These are phyloP conservation scores for Fusarium tupiense DNA, from an alignment of 2,329 filamentous ascomycete species.

Conservation along the genomic window DNA sequence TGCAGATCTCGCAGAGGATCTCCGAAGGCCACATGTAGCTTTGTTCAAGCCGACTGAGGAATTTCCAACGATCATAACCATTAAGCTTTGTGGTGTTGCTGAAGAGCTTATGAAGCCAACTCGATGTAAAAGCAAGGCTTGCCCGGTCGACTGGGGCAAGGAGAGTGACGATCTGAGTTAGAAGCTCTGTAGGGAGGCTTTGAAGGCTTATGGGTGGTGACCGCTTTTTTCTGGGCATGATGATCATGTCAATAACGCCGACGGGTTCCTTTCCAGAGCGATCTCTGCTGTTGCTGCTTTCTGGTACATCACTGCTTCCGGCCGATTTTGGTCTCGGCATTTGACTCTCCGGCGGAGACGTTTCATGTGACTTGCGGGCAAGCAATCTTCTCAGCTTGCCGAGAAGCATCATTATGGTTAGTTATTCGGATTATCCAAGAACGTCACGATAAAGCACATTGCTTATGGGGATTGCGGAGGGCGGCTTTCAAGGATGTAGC, in stretches of 20 bases:
- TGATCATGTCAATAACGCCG: background rate
- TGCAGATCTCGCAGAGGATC: background rate
- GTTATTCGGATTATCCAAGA: background rate
- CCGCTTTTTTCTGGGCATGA: no score
- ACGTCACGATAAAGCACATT: rapidly evolving
- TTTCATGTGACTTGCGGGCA: background rate
- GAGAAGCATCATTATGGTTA: background rate
- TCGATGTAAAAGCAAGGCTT: background rate
- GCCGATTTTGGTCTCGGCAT: background rate
- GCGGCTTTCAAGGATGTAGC: no score
- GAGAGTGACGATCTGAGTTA: background rate
- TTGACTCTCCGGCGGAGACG: background rate
- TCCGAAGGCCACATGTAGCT: background rate
- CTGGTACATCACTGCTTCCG: rapidly evolving
- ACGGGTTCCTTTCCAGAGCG: background rate
- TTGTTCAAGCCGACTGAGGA: background rate
- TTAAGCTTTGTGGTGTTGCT: background rate
- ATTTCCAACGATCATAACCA: rapidly evolving
- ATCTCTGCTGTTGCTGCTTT: background rate
- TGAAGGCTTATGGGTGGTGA: background rate
- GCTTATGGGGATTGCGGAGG: no score
- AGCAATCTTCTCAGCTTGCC: background rate
- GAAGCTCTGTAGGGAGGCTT: background rate
- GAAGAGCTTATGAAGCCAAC: background rate
- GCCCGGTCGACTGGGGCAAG: background rate